phyloP scores from a whole-genome alignment of 257 asterid genomes.

The Coffea eugenioides region DNA sequence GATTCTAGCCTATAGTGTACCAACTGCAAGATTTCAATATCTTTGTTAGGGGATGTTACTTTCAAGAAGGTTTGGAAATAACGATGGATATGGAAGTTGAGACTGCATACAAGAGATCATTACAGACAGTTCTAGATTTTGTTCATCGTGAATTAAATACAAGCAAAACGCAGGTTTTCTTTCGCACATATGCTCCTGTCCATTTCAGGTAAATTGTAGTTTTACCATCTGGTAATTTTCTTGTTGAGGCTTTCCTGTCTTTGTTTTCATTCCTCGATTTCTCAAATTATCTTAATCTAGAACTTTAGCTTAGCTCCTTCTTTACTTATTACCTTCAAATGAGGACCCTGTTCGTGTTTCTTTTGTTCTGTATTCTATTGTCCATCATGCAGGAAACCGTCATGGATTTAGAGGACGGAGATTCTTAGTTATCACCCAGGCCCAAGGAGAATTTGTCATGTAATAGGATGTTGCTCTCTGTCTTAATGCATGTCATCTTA shows the following conservation, averaged over 20 bases:
- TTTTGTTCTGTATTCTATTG: not conserved
- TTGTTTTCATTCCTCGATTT: not conserved
- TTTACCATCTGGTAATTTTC: not conserved
- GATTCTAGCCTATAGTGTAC: not conserved
- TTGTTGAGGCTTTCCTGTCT: not conserved
- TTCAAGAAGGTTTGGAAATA: constrained; percentile 77
- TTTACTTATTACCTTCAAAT: too few relatives aligned
- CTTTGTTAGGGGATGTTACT: constrained; percentile 78
- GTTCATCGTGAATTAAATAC: constrained; percentile 51
- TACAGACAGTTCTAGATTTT: constrained; percentile 72
- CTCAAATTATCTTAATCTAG: not conserved
- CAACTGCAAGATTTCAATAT: constrained; percentile 12
- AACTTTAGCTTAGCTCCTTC: not conserved
- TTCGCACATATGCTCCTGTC: constrained; percentile 85
- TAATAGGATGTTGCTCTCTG: not conserved
- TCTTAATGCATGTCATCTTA: too few relatives aligned
- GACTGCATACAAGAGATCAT: constrained; percentile 56
- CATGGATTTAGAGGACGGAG: not conserved
- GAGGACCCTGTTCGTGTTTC: not conserved
- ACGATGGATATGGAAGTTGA: constrained; percentile 70
- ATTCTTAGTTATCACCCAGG: too few relatives aligned
- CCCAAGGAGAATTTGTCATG: too few relatives aligned
- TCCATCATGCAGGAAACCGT: not conserved
- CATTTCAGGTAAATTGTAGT: constrained; percentile 63
- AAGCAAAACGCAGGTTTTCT: constrained; percentile 69